These are phyloP conservation scores for Termitomyces heimii DNA, from an alignment of 768 basidiomycete species.

Conservation along the genomic window DNA sequence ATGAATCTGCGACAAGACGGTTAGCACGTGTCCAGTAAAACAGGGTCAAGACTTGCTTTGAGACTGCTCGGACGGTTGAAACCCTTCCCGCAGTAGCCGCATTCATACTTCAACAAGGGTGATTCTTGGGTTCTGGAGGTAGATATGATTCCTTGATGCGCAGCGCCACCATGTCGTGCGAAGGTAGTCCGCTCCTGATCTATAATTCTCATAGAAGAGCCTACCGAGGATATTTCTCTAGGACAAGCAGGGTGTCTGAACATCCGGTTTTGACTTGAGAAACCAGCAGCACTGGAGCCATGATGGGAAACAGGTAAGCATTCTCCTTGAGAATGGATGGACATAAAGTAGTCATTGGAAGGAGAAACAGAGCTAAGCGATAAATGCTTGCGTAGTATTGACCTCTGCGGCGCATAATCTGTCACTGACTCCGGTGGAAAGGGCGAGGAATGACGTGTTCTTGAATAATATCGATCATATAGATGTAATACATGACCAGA, in stretches of 20 bases:
- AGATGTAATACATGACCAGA: not conserved
- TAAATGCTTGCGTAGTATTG: not conserved
- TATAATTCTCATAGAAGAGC: not conserved
- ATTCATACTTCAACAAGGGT: conserved; percentile 60
- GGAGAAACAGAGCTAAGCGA: not conserved
- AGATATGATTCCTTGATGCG: not conserved
- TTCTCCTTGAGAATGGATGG: not conserved
- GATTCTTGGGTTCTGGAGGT: conserved; percentile 10
- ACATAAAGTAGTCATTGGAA: not conserved
- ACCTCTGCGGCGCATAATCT: not conserved
- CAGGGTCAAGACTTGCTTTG: conserved; percentile 40
- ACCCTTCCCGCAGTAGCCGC: conserved; percentile 71
- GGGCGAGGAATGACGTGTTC: not conserved
- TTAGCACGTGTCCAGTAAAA: conserved; percentile 10
- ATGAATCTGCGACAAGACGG: conserved; percentile 52
- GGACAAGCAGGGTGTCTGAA: conserved; percentile 2
- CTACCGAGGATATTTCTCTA: conserved; percentile 6
- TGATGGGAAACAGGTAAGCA: not conserved
- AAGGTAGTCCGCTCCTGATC: conserved; percentile 15
- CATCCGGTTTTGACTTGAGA: not conserved
- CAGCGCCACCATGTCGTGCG: conserved; percentile 1
- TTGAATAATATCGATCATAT: not conserved
- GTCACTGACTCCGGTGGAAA: not conserved
- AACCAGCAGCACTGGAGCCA: not conserved
- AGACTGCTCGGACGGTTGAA: conserved; percentile 82